Base-by-base conservation (phyloP, 108 stramenopile species). In the Cylindrotheca closterium region DNA sequence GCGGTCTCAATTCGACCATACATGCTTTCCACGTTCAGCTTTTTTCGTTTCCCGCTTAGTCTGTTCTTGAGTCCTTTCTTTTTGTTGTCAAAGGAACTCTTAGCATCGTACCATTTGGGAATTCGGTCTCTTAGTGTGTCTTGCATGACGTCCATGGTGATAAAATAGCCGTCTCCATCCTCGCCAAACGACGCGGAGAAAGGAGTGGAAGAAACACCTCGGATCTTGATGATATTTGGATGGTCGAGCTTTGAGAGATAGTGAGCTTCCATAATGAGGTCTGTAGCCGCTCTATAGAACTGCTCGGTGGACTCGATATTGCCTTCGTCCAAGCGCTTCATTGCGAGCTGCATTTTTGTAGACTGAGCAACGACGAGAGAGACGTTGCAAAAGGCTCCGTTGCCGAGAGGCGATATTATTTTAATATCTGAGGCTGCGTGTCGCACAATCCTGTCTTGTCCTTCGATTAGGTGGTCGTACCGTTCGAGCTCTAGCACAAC, bases 91-190 rank as follows among this genome's bases (percentile, higher is more conserved):
- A 7, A 42, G 10, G 37, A 42, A 10, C 10, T 7, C 7, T 70
- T n/a, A n/a, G n/a, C 46, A 26, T 27, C 23, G 2, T 58, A 12
- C 76, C 76, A 77, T 56, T 51, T 46, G 1, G 37, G 30, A 0
- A 87, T 72, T 33, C 77, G 50, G 3, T 74, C 52, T 18, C 27
- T 65, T 19, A 87, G 64, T 2, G 75, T 80, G 5, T 74, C 79
- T 37, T 46, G 22, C 42, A 87, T 58, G 1, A 70, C 75, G 57
- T 87, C 86, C 51, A 87, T 48, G 23, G 82, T 58, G 10, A 87
- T 52, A 61, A 84, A 87, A 65, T 74, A 87, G 3, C 76, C 65
- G 23, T 42, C 32, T 23, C 60, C 76, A 28, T 58, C 51, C 1
- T 67, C 65, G 47, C 48, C 55, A 60, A 47, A 69, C 1, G 68